phyloP scores from a whole-genome alignment of 2,329 filamentous ascomycete genomes.

The Cladophialophora psammophila region DNA sequence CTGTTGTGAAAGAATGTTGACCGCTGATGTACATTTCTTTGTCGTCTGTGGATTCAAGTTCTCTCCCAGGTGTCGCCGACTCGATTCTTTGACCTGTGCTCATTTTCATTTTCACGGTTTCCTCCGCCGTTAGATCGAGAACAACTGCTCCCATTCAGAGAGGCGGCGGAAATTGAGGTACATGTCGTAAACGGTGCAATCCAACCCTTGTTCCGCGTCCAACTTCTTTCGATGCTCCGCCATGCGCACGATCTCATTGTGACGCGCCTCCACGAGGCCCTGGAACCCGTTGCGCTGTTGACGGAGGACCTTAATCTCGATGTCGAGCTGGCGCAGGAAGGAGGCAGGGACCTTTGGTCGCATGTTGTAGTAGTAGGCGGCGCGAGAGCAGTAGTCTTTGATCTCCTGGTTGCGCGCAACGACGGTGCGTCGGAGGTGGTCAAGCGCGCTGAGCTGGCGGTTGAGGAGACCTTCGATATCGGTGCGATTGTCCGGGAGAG shows the following conservation, averaged over 20 bases:
- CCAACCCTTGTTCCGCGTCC: slow-evolving; percentile 30
- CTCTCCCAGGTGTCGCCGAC: too few relatives aligned
- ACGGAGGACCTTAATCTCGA: slow-evolving; percentile 22
- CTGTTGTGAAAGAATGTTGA: too few relatives aligned
- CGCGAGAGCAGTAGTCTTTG: slow-evolving; percentile 23
- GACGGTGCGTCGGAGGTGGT: slow-evolving; percentile 20
- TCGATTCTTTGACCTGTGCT: too few relatives aligned
- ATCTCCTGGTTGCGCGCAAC: slow-evolving; percentile 18
- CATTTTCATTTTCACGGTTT: neutral
- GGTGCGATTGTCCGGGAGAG: slow-evolving; percentile 18
- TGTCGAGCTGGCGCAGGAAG: slow-evolving; percentile 16
- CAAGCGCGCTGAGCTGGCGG: slow-evolving; percentile 18
- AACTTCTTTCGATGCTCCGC: slow-evolving; percentile 32
- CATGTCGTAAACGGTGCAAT: slow-evolving; percentile 34
- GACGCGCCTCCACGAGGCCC: slow-evolving; percentile 37
- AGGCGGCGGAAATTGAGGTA: slow-evolving; percentile 31
- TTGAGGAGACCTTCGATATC: slow-evolving; percentile 25
- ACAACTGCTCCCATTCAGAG: slow-evolving; percentile 35
- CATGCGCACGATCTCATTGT: slow-evolving; percentile 41
- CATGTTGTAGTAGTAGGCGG: slow-evolving; percentile 16
- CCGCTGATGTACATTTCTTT: too few relatives aligned
- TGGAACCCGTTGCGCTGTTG: slow-evolving; percentile 26
- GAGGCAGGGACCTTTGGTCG: neutral
- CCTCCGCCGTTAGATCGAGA: slow-evolving; percentile 17
- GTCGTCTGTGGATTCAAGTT: too few relatives aligned